Conservation (phyloP, 2,329 filamentous ascomycete species). For the Diaporthe vexans region DNA sequence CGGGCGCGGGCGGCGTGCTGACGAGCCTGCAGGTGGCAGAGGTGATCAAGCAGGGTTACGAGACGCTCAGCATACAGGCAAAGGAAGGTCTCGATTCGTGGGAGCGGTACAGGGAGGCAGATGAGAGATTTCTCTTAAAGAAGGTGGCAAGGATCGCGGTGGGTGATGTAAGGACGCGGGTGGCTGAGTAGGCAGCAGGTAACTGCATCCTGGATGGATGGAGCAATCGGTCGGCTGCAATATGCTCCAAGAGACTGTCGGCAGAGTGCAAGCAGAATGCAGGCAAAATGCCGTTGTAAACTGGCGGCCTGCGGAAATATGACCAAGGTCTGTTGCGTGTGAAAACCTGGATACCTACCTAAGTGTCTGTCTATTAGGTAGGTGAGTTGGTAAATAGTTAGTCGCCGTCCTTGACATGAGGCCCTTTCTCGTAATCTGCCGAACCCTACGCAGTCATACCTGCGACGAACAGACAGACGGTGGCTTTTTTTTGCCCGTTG, state of each 20-base stretch:
- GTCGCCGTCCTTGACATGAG: background rate
- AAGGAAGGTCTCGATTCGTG: constrained; percentile 89
- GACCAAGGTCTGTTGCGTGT: background rate
- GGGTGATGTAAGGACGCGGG: constrained; percentile 66
- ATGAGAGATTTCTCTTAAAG: constrained; percentile 88
- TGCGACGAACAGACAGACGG: background rate
- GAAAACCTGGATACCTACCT: background rate
- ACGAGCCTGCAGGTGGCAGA: constrained; percentile 88
- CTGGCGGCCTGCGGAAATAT: background rate
- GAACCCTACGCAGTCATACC: background rate
- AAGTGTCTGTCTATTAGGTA: too few relatives aligned
- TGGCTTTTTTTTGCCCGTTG: background rate
- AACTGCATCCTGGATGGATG: background rate
- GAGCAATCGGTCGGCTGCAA: background rate
- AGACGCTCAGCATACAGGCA: constrained; percentile 91
- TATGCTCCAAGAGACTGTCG: background rate
- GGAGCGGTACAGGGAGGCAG: constrained; percentile 88
- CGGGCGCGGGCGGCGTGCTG: constrained; percentile 73
- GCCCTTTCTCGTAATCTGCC: background rate
- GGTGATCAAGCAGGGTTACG: constrained; percentile 96
- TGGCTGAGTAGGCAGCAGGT: constrained; percentile 54
- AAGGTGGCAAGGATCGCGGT: constrained; percentile 87
- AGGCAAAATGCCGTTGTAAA: background rate
- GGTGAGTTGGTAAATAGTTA: background rate
- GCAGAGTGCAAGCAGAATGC: background rate